phyloP scores from a whole-genome alignment of 257 asterid genomes.

The Scutellaria minor region DNA sequence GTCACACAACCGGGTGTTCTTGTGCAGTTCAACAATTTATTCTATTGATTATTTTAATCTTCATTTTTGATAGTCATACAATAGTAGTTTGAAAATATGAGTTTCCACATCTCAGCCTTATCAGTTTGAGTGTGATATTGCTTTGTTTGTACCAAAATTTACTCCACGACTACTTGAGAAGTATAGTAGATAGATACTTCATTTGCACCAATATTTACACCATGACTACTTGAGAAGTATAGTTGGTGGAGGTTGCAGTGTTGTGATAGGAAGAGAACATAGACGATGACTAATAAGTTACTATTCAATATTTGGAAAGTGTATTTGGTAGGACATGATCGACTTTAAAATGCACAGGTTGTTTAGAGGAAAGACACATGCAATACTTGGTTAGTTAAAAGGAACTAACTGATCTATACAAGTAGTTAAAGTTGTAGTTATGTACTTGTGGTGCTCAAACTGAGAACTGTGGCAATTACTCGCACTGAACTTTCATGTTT shows the following conservation, averaged over 20 bases:
- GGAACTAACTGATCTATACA: not conserved
- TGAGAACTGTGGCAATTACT: not conserved
- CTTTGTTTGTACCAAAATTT: not conserved
- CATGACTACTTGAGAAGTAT: not conserved
- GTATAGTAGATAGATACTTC: not conserved
- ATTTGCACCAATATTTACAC: not conserved
- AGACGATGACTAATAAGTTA: not conserved
- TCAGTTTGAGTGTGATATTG: not conserved
- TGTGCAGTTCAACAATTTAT: not conserved
- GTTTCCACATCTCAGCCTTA: not conserved
- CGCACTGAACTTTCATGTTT: slow-evolving; percentile 20
- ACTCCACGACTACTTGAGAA: not conserved
- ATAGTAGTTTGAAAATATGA: not conserved
- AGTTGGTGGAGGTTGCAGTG: not conserved
- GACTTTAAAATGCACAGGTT: not conserved
- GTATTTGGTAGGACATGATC: not conserved
- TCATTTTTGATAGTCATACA: not conserved
- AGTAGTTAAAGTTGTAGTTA: not conserved
- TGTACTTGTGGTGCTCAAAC: not conserved
- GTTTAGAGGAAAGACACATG: not conserved
- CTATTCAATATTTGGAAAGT: not conserved
- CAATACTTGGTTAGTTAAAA: not conserved
- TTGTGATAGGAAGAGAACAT: not conserved
- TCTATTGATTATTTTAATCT: not conserved
- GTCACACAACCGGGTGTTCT: not conserved